These are phyloP conservation scores for Rutidosis leptorrhynchoides DNA, from an alignment of 129 eudicot genomes.

Conservation along the genomic window DNA sequence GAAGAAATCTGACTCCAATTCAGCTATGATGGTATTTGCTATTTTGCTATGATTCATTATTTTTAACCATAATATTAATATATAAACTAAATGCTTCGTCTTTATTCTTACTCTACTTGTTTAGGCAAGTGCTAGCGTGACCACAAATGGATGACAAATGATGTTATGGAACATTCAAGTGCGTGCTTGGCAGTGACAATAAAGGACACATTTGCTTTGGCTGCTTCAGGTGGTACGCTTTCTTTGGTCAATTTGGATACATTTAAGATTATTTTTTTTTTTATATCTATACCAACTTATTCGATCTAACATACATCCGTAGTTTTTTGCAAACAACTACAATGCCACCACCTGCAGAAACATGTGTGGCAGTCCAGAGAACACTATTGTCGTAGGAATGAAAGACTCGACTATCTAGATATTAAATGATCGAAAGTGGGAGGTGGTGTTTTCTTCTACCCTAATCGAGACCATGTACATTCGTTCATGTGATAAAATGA, in stretches of 20 bases:
- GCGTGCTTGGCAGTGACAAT: conserved; percentile 75
- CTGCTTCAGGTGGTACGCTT: conserved; percentile 85
- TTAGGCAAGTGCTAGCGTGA: conserved; percentile 63
- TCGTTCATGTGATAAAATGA: conserved; percentile 1
- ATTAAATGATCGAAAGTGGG: conserved; percentile 67
- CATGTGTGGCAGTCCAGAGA: conserved; percentile 76
- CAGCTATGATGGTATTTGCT: conserved; percentile 68
- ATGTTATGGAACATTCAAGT: conserved; percentile 61
- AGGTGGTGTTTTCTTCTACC: conserved; percentile 34
- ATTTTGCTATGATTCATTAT: conserved; percentile 8
- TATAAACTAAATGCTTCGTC: conserved; percentile 3
- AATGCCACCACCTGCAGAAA: conserved; percentile 92
- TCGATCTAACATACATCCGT: conserved; percentile 6
- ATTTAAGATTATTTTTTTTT: conserved; percentile 49
- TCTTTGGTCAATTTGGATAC: conserved; percentile 84
- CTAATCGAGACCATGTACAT: neutral
- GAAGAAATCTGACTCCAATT: conserved; percentile 61
- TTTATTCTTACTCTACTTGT: conserved; percentile 19
- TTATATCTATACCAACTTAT: neutral
- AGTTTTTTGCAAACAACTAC: conserved; percentile 57
- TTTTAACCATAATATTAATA: neutral
- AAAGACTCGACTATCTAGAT: conserved; percentile 77
- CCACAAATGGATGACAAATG: conserved; percentile 77
- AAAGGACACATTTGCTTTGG: conserved; percentile 75
- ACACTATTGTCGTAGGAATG: conserved; percentile 82